phyloP scores from a whole-genome alignment of 768 basidiomycete species.

The Podaxis mareebaensis region DNA sequence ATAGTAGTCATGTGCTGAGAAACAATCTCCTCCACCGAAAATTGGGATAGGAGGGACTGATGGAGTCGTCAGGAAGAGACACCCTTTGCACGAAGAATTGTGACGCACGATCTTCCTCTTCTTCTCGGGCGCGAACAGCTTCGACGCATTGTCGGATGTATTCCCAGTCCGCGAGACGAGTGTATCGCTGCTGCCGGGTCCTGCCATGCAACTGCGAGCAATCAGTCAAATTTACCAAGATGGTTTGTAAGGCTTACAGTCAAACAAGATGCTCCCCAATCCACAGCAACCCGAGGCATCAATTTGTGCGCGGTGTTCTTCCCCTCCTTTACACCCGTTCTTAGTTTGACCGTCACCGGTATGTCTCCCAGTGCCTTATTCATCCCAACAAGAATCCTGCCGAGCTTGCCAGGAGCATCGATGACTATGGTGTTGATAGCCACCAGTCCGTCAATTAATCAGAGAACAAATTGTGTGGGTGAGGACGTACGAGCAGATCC shows the following conservation, averaged over 20 bases:
- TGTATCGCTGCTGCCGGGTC: slow-evolving; percentile 92
- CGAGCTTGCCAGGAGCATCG: slow-evolving; percentile 78
- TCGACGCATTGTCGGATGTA: slow-evolving; percentile 90
- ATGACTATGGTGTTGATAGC: slow-evolving; percentile 56
- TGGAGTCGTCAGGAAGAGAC: not conserved
- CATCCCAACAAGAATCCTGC: slow-evolving; percentile 90
- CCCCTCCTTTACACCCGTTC: slow-evolving; percentile 90
- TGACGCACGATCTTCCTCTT: slow-evolving; percentile 67
- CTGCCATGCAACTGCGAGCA: slow-evolving; percentile 84
- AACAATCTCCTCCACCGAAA: slow-evolving; percentile 95
- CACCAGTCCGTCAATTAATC: slow-evolving; percentile 3
- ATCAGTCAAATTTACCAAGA: slow-evolving; percentile 4
- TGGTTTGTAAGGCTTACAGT: slow-evolving; percentile 32
- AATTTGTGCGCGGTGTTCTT: slow-evolving; percentile 88
- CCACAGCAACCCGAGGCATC: slow-evolving; percentile 72
- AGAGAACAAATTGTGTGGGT: slow-evolving; percentile 5
- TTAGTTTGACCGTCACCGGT: slow-evolving; percentile 88
- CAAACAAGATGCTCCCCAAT: slow-evolving; percentile 48
- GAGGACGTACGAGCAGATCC: slow-evolving; percentile 77
- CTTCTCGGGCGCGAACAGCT: slow-evolving; percentile 69
- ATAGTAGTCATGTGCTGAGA: slow-evolving; percentile 85
- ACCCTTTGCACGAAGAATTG: not conserved
- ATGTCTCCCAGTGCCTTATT: slow-evolving; percentile 86
- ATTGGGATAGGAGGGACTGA: slow-evolving; percentile 86
- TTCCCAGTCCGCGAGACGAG: slow-evolving; percentile 89